These are phyloP conservation scores for Lumnitzera littorea DNA, from an alignment of 345 rosid genomes.

Conservation along the genomic window DNA sequence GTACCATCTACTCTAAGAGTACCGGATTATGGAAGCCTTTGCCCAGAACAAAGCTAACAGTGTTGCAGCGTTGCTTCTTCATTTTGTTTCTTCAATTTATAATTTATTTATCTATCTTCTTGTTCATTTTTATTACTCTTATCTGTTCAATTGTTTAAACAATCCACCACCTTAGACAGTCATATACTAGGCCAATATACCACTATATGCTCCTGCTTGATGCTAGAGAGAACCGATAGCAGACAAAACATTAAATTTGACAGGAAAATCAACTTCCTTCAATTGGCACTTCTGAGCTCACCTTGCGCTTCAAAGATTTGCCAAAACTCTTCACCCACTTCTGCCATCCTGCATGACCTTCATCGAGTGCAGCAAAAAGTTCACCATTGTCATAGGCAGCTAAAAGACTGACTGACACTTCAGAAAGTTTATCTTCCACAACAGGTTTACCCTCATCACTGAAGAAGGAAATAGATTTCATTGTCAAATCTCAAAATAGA, in stretches of 20 bases:
- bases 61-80: too few species aligned
- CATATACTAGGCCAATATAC: too few species aligned
- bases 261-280: neutral
- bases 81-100: too few species aligned
- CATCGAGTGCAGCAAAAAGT: constrained; percentile 56
- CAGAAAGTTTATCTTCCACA: constrained; percentile 65
- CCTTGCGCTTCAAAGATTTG: constrained; percentile 76
- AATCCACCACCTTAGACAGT: too few species aligned
- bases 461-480: constrained; percentile 9
- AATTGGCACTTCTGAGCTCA: constrained; percentile 13
- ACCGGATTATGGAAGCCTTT: neutral
- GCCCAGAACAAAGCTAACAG: too few species aligned
- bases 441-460: constrained; percentile 65
- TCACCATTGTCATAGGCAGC: constrained; percentile 88
- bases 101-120: too few species aligned
- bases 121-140: too few species aligned
- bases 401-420: constrained; percentile 56
- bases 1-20: neutral
- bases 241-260: neutral
- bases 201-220: too few species aligned
- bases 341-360: constrained; percentile 79
- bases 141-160: too few species aligned
- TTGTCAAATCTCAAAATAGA: neutral
- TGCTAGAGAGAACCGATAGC: neutral
- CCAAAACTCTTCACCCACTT: constrained; percentile 89